These are phyloP conservation scores for Cordyceps militaris DNA, from an alignment of 2,329 filamentous ascomycete species.

Conservation along the genomic window DNA sequence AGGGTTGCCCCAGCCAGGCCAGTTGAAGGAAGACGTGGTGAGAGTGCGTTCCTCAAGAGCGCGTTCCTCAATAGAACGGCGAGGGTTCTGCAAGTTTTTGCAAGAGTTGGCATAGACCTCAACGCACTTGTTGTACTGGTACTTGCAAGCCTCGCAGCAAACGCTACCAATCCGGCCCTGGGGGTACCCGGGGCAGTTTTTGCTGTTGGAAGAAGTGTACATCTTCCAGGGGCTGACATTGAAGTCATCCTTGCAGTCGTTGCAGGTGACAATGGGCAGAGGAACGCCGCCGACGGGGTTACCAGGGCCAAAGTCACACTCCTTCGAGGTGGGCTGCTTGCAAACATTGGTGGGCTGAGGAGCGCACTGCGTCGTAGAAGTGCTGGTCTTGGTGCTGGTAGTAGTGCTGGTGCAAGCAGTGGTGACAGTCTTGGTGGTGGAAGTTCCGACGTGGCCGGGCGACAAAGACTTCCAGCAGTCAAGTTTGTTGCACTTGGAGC, in stretches of 20 bases:
- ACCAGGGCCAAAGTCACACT: slow-evolving; percentile 60
- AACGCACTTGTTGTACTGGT: slow-evolving; percentile 43
- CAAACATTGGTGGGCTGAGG: slow-evolving; percentile 46
- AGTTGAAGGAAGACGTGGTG: slow-evolving; percentile 9
- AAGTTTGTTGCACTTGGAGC: slow-evolving; percentile 33
- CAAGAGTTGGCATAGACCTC: slow-evolving; percentile 44
- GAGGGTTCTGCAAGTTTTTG: slow-evolving; percentile 24
- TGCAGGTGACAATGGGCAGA: slow-evolving; percentile 48
- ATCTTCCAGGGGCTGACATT: slow-evolving; percentile 42
- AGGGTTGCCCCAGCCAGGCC: neutral
- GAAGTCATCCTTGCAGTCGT: slow-evolving; percentile 40
- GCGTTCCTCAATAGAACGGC: slow-evolving; percentile 6
- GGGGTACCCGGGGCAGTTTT: slow-evolving; percentile 38
- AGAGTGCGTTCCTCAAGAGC: neutral
- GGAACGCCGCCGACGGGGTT: slow-evolving; percentile 46
- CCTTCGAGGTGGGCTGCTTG: slow-evolving; percentile 45
- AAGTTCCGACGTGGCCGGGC: slow-evolving; percentile 28
- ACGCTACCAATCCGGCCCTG: slow-evolving; percentile 31
- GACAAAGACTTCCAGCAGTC: slow-evolving; percentile 36
- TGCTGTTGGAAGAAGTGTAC: slow-evolving; percentile 38
- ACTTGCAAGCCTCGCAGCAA: slow-evolving; percentile 46
- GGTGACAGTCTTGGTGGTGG: slow-evolving; percentile 29
- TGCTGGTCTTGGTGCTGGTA: slow-evolving; percentile 20
- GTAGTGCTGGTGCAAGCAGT: slow-evolving; percentile 23
- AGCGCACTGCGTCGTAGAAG: slow-evolving; percentile 29